These are phyloP conservation scores for Hanseniaspora mollemarum DNA, from an alignment of 805 yeast species.

Conservation along the genomic window DNA sequence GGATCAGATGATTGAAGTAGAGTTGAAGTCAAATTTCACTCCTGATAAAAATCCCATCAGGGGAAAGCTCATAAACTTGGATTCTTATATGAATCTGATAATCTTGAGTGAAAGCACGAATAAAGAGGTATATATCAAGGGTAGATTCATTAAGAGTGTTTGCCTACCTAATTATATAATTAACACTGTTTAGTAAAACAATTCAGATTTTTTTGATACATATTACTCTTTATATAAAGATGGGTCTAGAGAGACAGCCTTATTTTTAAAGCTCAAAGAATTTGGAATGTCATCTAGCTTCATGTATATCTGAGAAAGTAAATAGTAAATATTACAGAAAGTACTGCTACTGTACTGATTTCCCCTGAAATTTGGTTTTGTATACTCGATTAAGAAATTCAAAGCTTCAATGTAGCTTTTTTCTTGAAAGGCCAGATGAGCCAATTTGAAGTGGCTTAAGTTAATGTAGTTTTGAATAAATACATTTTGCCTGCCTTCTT, in stretches of 20 bases:
- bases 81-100: slow-evolving; percentile 91
- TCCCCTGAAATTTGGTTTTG: neutral
- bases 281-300: neutral
- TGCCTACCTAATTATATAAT: slow-evolving; percentile 67
- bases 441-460: slow-evolving; percentile 5
- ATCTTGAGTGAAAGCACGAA: slow-evolving; percentile 61
- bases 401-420: neutral
- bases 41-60: slow-evolving; percentile 63
- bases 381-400: neutral
- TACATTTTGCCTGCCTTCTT: neutral
- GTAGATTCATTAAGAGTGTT: slow-evolving; percentile 68
- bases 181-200: slow-evolving; percentile 53
- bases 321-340: slow-evolving; percentile 6
- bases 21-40: slow-evolving; percentile 48
- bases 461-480: slow-evolving; percentile 12
- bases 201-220: slow-evolving; percentile 14
- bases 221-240: neutral
- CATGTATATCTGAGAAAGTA: slow-evolving; percentile 1
- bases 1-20: slow-evolving; percentile 76
- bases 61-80: slow-evolving; percentile 77
- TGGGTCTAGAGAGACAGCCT: slow-evolving; percentile 7
- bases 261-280: neutral
- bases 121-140: slow-evolving; percentile 71
- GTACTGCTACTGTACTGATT: neutral
- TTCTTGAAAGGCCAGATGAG: neutral